Percentiles rank a stretch among this genome's conserved stretches.
These are phyloP conservation scores for Dictyostelium purpureum DNA, from an alignment of 78 protist genomes.

Conservation along the genomic window DNA sequence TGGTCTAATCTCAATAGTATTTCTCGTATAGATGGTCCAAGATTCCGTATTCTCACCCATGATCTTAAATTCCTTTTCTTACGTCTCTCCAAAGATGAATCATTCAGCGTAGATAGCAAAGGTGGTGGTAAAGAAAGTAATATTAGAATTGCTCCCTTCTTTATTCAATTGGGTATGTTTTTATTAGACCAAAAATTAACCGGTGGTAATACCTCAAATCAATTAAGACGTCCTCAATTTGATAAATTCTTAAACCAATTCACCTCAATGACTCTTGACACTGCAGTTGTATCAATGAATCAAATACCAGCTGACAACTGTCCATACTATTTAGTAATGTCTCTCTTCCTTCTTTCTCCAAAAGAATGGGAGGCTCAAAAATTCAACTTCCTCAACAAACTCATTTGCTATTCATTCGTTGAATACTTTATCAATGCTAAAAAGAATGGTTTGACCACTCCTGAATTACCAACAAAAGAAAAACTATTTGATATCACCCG, in stretches of 20 bases:
- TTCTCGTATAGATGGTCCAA: constrained; percentile 38
- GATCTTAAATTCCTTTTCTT: constrained; percentile 72
- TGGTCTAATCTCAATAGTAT: constrained; percentile 19
- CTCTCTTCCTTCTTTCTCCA: constrained; percentile 21
- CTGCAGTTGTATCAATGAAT: background rate
- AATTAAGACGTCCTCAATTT: constrained; percentile 57
- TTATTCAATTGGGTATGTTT: constrained; percentile 78
- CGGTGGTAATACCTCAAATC: background rate
- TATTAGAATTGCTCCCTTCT: constrained; percentile 70
- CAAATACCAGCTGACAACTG: constrained; percentile 42
- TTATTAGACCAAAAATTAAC: constrained; percentile 70
- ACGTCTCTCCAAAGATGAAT: constrained; percentile 62
- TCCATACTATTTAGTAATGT: constrained; percentile 37
- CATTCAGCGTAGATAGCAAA: constrained; percentile 73
- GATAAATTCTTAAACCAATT: constrained; percentile 31
- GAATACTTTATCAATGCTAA: background rate
- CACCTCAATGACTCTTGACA: background rate
- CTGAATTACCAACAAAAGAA: background rate
- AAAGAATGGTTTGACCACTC: background rate
- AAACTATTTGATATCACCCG: background rate
- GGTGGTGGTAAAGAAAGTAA: constrained; percentile 89
- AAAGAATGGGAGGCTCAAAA: constrained; percentile 42
- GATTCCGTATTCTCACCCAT: constrained; percentile 63
- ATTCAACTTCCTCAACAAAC: constrained; percentile 20
- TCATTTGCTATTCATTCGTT: constrained; percentile 10